phyloP scores from a whole-genome alignment of 352 stramenopile species.

The Phytophthora kernoviae region DNA sequence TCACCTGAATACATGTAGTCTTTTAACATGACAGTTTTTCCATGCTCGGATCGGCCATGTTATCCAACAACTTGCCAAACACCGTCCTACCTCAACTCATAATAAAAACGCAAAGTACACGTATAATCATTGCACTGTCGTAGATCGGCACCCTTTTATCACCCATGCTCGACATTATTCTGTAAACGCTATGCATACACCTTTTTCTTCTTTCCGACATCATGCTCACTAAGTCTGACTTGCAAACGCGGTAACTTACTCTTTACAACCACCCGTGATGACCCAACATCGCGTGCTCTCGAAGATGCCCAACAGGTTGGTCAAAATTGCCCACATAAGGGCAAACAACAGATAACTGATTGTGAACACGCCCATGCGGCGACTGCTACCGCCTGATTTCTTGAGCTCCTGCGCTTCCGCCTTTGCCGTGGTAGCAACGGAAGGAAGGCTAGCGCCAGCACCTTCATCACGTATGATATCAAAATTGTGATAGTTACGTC shows the following conservation, averaged over 20 bases:
- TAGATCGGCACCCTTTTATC: too few relatives aligned
- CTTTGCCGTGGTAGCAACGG: conserved; percentile 53
- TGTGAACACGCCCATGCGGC: conserved; percentile 43
- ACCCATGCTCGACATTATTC: too few relatives aligned
- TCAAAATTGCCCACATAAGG: conserved; percentile 49
- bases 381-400: conserved; percentile 42
- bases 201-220: background rate
- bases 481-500: conserved; percentile 64
- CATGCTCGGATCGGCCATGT: background rate
- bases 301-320: conserved; percentile 55
- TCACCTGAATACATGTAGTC: background rate
- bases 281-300: conserved; percentile 54
- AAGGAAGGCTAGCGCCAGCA: conserved; percentile 43
- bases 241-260: conserved; percentile 23
- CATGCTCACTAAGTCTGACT: background rate
- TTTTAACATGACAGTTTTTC: background rate
- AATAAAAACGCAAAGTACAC: too few relatives aligned
- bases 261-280: conserved; percentile 49
- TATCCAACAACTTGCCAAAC: too few relatives aligned
- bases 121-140: too few relatives aligned
- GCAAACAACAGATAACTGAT: conserved; percentile 47
- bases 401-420: conserved; percentile 50
- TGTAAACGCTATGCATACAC: background rate
- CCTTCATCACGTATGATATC: conserved; percentile 55
- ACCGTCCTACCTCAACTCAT: too few relatives aligned